Evolutionary conservation across 805 yeast genomes (phyloP).

Genomic region (Ogataea paradorogensis): DNA sequence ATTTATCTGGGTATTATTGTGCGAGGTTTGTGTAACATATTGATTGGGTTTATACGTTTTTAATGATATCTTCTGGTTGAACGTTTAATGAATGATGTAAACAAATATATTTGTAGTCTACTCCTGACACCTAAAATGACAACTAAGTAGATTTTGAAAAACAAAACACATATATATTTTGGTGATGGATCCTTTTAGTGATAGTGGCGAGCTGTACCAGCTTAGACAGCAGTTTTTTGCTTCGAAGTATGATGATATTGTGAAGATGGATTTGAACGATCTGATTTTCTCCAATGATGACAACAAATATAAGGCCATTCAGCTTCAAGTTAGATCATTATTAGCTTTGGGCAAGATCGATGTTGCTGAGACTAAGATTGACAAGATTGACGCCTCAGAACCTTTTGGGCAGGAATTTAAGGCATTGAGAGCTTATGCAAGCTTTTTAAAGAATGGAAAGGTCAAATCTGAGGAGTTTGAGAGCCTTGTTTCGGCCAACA

Average conservation of each 20-base stretch:
- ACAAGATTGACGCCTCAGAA: conserved; percentile 9
- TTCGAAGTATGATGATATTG: conserved; percentile 24
- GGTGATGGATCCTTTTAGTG: conserved; percentile 26
- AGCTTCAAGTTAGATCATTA: conserved; percentile 25
- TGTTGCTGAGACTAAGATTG: conserved; percentile 16
- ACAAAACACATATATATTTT: conserved; percentile 2
- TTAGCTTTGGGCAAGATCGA: conserved; percentile 14
- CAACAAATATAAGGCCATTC: conserved; percentile 26
- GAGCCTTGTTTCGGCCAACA: conserved; percentile 20
- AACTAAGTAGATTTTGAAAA: not conserved
- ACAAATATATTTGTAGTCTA: not conserved
- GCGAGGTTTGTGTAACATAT: conserved; percentile 16
- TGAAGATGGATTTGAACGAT: conserved; percentile 21
- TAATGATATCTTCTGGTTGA: conserved; percentile 18
- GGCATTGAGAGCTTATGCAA: conserved; percentile 14
- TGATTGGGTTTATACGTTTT: conserved; percentile 16
- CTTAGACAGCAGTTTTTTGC: conserved; percentile 30
- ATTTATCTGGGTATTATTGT: conserved; percentile 5
- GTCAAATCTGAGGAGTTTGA: conserved; percentile 22
- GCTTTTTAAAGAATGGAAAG: conserved; percentile 10
- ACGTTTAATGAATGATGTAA: conserved; percentile 7
- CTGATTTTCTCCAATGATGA: conserved; percentile 26
- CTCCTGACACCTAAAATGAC: conserved; percentile 10
- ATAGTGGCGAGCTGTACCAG: conserved; percentile 30
- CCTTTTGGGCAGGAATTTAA: conserved; percentile 16